Base-by-base conservation (phyloP, 2,329 filamentous ascomycete genomes). In the Orbilia javanica region DNA sequence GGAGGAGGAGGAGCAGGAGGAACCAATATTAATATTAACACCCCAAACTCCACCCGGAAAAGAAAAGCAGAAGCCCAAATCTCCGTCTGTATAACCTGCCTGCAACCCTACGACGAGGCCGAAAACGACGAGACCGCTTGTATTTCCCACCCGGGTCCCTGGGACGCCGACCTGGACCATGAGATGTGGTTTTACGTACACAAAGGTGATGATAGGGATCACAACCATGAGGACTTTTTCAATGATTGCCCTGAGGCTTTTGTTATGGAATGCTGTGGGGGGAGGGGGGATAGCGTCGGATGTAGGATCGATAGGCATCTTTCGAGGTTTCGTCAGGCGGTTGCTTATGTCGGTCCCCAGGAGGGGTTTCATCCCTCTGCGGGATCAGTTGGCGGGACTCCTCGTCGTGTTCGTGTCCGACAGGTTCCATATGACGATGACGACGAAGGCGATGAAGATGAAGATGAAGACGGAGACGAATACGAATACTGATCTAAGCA, bases 151-250 rank as follows among this genome's bases (percentile, higher is more conserved):
- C 46, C 44, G 1, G 57, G 68, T 0, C 15, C 20, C 1, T 65
- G 68, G 68, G 68, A 72, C 7, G 68, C 57, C 8, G 68, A 72
- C 57, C 13, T 27, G 4, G 57, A 72, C 6, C 57, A 72, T 34
- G 42, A 53, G 11, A 46, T 44, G 42, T 71, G 55, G 57, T 15
- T 15, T 8, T 42, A 36, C 2, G 68, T n/a, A n/a, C n/a, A n/a
- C n/a, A n/a, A 57, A 6, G 52, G 39, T 18, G 52, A 62, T 39
- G 22, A 6, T n/a, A 22, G 68, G 15, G 44, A 64, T 39, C 31
- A 15, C 1, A 48, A 72, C 15, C 60, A 72, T 27, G 68, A 72
- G 25, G 68, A 72, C n/a, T 63, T 72, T 34, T 72, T 72, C 20
- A 65, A 53, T 15, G 60, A 65, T 53, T 5, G 13, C n/a, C 68